Evolutionary conservation across 768 basidiomycete genomes (phyloP), one percentile per base, ranked within the genome.

Genomic region (Gloeophyllum trabeum): DNA sequence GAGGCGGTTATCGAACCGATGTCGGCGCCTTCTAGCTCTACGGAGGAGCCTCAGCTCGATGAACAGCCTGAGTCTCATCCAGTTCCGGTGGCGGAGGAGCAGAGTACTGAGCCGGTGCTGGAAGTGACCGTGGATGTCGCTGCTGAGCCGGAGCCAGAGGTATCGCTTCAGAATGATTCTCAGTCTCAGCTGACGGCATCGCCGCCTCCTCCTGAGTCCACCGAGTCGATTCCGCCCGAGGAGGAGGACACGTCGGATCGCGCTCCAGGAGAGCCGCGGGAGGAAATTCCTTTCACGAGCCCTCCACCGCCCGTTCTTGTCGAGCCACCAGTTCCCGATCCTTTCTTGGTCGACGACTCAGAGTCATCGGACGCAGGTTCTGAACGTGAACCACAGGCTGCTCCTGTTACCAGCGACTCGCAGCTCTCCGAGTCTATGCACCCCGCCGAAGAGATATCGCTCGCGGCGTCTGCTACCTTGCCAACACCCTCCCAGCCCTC

Each of bases 281-380:
- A 10, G 10, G 28, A 32, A 32, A 16, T 10, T 10, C 16, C 28
- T 32, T 32, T 32, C 16, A 16, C 28, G 10, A 32, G 10, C 28
- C 28, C 28, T 19, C 24, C 51, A 34, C 35, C 52, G 21, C n/a
- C 45, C 20, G 44, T 39, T n/a, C 59, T 60, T 22, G 53, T 65
- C 34, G 73, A 73, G 52, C 65, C 67, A 32, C 70, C 71, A 43
- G 66, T 68, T 4, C 74, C 75, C 13, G 67, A 83, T 56, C 76
- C 76, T 1, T 81, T 79, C 62, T 62, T 80, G 39, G 60, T 77
- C 25, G 80, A 80, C 49, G 76, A 75, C 45, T 34, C 41, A 6
- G 51, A 43, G 10, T 40, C 40, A 2, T 65, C 61, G n/a, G 68
- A 63, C 20, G 68, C n/a, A 64, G 22, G 38, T 38, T 6, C 64